Evolutionary conservation across 2,329 filamentous ascomycete genomes (phyloP).

Genomic region (Trichoderma oligosporum): DNA sequence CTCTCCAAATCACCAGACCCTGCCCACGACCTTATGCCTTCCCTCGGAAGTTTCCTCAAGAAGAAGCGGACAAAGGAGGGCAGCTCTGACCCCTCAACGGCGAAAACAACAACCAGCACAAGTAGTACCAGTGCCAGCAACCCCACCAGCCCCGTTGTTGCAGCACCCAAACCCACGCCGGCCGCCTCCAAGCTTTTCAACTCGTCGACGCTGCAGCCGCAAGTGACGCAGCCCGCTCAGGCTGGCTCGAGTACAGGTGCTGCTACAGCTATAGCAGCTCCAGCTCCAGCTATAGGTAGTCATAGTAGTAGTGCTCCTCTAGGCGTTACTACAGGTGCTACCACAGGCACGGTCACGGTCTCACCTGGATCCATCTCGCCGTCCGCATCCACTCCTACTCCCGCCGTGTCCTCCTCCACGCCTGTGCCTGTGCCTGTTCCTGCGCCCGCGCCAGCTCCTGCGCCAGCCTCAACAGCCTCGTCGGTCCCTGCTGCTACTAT

Average conservation of each 20-base stretch:
- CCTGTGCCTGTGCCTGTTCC: constrained; percentile 22
- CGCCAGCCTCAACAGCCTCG: constrained; percentile 1
- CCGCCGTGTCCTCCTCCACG: constrained; percentile 16
- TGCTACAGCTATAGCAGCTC: background rate
- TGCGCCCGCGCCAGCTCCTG: constrained; percentile 22
- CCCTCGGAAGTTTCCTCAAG: constrained; percentile 91
- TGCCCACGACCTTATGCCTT: constrained; percentile 65
- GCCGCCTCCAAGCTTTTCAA: constrained; percentile 44
- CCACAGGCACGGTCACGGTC: constrained; percentile 18
- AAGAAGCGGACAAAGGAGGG: constrained; percentile 98
- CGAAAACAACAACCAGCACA: constrained; percentile 25
- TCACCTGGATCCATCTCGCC: constrained; percentile 20
- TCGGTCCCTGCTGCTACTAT: background rate
- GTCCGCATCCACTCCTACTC: constrained; percentile 22
- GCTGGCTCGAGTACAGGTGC: too few relatives aligned
- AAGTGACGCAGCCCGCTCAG: constrained; percentile 9
- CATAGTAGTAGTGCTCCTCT: too few relatives aligned
- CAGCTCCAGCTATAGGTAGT: too few relatives aligned
- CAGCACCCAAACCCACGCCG: constrained; percentile 48
- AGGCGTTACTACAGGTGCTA: background rate
- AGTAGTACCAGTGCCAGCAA: constrained; percentile 36
- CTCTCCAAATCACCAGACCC: background rate
- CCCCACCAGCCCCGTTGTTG: constrained; percentile 61
- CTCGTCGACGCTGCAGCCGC: constrained; percentile 30
- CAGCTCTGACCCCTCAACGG: constrained; percentile 64